Evolutionary conservation across 2,329 filamentous ascomycete species (phyloP), one percentile per base, ranked within the genome.

Genomic region (Ceratocystis lukuohia): DNA sequence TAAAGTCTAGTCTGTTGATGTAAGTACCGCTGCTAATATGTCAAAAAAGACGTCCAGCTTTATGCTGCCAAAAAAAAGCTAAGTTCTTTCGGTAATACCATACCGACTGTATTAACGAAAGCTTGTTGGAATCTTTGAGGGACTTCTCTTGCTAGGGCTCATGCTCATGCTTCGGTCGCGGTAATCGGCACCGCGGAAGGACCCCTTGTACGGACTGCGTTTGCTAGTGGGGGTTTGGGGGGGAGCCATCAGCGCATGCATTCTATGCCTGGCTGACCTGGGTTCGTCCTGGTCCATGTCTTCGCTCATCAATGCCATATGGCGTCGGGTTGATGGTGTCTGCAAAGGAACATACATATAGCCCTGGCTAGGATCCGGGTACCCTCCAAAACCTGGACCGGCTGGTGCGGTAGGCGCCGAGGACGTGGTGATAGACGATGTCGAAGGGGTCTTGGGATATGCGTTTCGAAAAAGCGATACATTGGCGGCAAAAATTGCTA

Each of bases 401-500:
- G 61, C 45, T 30, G 61, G 17, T 20, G 61, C 44, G 28, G 62
- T 17, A 5, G 65, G 30, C 12, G 53, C 65, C 17, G 62, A 61
- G 5, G 67, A 25, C 15, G 62, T 28, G 22, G 63, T 50, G 3
- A 20, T 25, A 22, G 65, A 48, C 3, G 64, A 37, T 4, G 66
- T 28, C 5, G 48, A 8, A 6, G 46, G 12, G 17, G 25, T 8
- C 10, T 41, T 50, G 33, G 67, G 56, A 20, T 66, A 56, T 1
- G 65, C 57, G 37, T 62, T 62, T 22, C 67, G 67, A 65, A 68
- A 68, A 12, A 83, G 67, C 71, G 74, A 77, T 10, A 82, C 70
- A 70, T 82, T 82, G 72, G 82, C 82, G 57, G 80, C 78, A 22
- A 81, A 73, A 30, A 82, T 75, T 44, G 76, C 77, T 3, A 79